Evolutionary conservation across 2,329 filamentous ascomycete species (phyloP).

Genomic region (Pseudohalonectria lignicola): DNA sequence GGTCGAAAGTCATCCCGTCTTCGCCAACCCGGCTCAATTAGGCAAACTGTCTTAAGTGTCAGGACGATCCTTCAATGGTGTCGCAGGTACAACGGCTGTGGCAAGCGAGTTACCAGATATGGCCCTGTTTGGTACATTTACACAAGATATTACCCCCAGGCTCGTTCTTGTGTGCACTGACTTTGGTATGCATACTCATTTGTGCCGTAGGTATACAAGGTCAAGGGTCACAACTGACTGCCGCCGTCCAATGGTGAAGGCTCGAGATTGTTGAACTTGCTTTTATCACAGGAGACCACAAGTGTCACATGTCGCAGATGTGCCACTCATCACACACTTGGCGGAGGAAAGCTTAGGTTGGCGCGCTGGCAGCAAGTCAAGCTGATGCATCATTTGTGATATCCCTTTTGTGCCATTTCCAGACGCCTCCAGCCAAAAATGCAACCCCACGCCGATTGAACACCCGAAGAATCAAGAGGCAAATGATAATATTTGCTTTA

Average conservation of each 20-base stretch:
- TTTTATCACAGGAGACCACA: neutral
- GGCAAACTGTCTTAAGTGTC: neutral
- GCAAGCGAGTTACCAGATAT: neutral
- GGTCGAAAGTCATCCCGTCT: too few relatives aligned
- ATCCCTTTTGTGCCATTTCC: conserved; percentile 20
- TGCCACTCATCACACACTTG: neutral
- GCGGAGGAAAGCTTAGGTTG: neutral
- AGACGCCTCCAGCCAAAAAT: conserved; percentile 20
- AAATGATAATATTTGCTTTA: conserved; percentile 36
- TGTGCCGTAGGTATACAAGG: neutral
- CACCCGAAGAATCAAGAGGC: conserved; percentile 8
- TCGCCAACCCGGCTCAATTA: conserved; percentile 6
- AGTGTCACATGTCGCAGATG: neutral
- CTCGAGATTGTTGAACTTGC: too few relatives aligned
- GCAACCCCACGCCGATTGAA: conserved; percentile 13
- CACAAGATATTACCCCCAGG: too few relatives aligned
- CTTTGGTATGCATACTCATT: neutral
- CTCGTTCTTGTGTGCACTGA: neutral
- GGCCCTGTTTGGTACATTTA: too few relatives aligned
- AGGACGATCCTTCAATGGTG: conserved; percentile 13
- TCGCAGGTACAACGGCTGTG: conserved; percentile 7
- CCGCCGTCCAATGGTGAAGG: too few relatives aligned
- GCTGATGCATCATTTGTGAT: conserved; percentile 13
- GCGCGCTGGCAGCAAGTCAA: conserved; percentile 3
- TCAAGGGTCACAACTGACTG: neutral